Evolutionary conservation across 2,329 filamentous ascomycete genomes (phyloP), one percentile per base, ranked within the genome.

Genomic region (Aspergillus niger): DNA sequence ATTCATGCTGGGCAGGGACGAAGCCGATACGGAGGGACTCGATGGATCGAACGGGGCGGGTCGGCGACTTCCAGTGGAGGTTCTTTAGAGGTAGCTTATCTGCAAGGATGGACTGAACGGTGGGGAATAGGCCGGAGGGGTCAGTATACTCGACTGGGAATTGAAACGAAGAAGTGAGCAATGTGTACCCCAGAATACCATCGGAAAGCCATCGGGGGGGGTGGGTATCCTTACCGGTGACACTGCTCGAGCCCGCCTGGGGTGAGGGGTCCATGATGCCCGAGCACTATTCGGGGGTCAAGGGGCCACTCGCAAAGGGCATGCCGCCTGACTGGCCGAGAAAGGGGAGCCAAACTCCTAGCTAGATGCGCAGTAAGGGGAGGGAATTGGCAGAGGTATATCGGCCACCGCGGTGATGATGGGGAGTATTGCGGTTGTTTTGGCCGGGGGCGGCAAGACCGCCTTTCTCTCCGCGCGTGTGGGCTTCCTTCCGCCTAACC

Each of bases 11-110:
- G 76, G 85, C 81, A 7, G 89, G 85, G n/a, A 93, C 82, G 61
- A 98, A 87, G 63, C 97, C 92, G 70, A 98, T 86, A 72, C 97
- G 92, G 43, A 99, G 86, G 11, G 92, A 93, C 71, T 92, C 90
- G 74, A 99, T 99, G 13, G 95, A 97, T 66, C 95, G 90, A 38
- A 98, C 81, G 2, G 95, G 95, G 0, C 95, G 90, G 28, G 90
- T 89, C 63, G 96, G 91, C 13, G 95, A 97, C 76, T 98, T 96
- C 95, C 95, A 99, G 73, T 98, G 92, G 49, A 99, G 86, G 71
- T 98, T 96, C 65, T 89, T 90, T 39, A 99, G 83, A 36, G 95
- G 95, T 0, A 98, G 83, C 57, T 91, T 89, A 44, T 90, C 83
- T 43, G 90, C 83, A 60, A 99, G 82, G 60, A 93, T 88, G 2